Base-by-base conservation (phyloP, 345 rosid genomes). In the Linum tenue region DNA sequence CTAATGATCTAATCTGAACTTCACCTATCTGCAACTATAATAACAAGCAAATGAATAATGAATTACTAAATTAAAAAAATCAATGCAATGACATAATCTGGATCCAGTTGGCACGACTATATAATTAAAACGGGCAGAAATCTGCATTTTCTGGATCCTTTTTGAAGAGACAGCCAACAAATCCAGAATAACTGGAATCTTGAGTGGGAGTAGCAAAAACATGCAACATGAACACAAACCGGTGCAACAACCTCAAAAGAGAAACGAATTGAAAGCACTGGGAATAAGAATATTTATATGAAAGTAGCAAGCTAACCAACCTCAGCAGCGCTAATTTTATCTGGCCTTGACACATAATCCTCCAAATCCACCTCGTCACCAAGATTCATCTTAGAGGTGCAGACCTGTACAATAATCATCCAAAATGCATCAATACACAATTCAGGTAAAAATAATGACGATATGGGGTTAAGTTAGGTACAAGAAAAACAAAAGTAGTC, bases 291-390 rank as follows among this genome's bases (percentile, higher is more conserved):
- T 10, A 48, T 48, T 9, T 9, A 48, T 15, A 48, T 48, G 14
- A 48, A 48, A 15, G 53, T 48, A 48, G 53, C 2, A 48, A 48
- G 37, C 31, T 56, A 66, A 82, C 91, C 64, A 70, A 94, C 99
- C 95, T 94, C 99, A 51, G 99, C 97, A 80, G 99, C 99, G 69
- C 99, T 94, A 66, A 94, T 94, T 85, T 90, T 94, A 73, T 94
- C 99, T 7, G 99, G 99, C 17, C 97, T 83, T 71, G 97, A 94
- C 66, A 94, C 97, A 76, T 88, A 94, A 83, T 94, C 99, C 75
- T 94, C 99, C 85, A 94, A 79, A 79, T 94, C 99, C 64, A 88
- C 97, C 86, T 94, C 97, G 72, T 94, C 99, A 65, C 99, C 64
- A 51, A 94, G 80, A 75, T 94, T 88, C 99, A 94, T 94, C 79